Base-by-base conservation (phyloP, 2,329 filamentous ascomycete genomes). In the Cladosporium sp. region DNA sequence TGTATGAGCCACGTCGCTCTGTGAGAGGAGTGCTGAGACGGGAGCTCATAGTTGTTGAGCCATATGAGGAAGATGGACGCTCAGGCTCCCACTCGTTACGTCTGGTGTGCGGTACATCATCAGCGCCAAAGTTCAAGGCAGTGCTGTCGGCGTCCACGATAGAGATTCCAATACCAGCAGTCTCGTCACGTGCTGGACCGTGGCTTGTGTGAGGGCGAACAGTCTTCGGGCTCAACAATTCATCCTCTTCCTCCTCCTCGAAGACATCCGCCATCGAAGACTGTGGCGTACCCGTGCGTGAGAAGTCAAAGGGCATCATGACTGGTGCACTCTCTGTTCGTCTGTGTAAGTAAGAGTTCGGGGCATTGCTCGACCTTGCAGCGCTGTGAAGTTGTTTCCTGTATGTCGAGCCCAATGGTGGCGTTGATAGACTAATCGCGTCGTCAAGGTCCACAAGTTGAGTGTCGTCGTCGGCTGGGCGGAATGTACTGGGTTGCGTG, bases 371-470 rank as follows among this genome's bases (percentile, higher is more conserved):
- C 28, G 65, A 57, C 11, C 59, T 61, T 18, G 57, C 54, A 57
- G 65, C 58, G 74, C 91, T 94, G 76, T 95, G 92, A 75, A 95
- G 85, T 66, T 90, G 58, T 36, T 59, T 55, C 21, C 65, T 51
- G 41, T 65, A 55, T 7, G 62, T 65, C 10, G 63, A 93, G 1
- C 93, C 93, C 1, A 98, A 84, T 18, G 61, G 61, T 15, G 61
- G 61, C 12, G 61, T 64, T n/a, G 21, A n/a, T 11, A 64, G 36
- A 24, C 61, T 64, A 6, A 55, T 64, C 30, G 94, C 95, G 21
- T 93, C 94, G 79, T 99, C 95, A 51, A 99, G 82, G 77, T 99
- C 95, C 69, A 99, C 96, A 77, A 97, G 90, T 8, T 91, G 89
- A 74, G 88, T 92, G 3, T 86, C 77, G 67, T 96, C 92, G n/a